phyloP scores from a whole-genome alignment of 495 filamentous ascomycete genomes.

The Xylaria palmicola region DNA sequence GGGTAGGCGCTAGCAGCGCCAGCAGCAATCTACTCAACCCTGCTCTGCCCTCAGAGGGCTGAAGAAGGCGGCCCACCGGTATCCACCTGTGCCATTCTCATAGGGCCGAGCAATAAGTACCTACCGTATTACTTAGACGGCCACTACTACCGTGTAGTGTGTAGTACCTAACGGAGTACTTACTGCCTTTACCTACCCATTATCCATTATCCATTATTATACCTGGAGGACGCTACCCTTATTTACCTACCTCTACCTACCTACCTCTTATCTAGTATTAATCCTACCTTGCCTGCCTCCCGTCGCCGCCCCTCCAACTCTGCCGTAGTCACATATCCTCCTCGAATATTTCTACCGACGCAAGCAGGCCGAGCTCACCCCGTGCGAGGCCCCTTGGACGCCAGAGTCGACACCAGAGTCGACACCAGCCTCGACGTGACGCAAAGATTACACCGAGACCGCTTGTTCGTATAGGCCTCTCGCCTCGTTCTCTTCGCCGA shows the following conservation, averaged over 20 bases:
- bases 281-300: neutral
- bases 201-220: too few species aligned
- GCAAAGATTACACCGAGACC: neutral
- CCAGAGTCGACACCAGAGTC: too few species aligned
- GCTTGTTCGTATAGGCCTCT: neutral
- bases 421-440: neutral
- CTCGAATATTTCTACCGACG: neutral
- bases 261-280: neutral
- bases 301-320: conserved; percentile 9
- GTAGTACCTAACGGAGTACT: too few species aligned
- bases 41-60: conserved; percentile 14
- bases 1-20: conserved; percentile 1
- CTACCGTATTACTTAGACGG: neutral
- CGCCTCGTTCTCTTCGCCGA: neutral
- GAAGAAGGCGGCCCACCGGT: conserved; percentile 4
- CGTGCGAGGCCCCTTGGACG: too few species aligned
- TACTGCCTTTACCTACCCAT: neutral
- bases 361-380: neutral
- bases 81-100: conserved; percentile 10
- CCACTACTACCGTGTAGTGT: too few species aligned
- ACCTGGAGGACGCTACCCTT: neutral
- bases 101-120: conserved; percentile 16
- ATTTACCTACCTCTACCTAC: conserved; percentile 5
- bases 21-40: conserved; percentile 12
- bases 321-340: neutral